Conservation (phyloP, 2,329 filamentous ascomycete genomes). For the Colletotrichum musicola region DNA sequence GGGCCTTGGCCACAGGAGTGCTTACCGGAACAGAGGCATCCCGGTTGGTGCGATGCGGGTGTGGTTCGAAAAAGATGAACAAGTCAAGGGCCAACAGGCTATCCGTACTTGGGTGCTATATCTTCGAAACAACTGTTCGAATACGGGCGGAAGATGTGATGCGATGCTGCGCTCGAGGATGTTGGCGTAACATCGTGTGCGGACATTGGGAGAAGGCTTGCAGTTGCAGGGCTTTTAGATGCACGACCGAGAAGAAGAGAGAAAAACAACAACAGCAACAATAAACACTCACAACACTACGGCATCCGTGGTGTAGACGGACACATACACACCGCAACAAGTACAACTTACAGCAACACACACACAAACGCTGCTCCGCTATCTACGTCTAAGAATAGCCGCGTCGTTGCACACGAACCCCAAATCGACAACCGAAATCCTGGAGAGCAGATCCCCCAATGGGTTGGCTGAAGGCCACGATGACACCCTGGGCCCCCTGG, state of each 20-base stretch:
- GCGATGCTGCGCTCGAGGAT: constrained; percentile 21
- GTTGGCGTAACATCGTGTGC: constrained; percentile 34
- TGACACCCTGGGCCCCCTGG: constrained; percentile 34
- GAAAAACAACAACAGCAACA: neutral
- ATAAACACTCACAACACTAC: neutral
- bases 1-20: constrained; percentile 1
- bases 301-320: neutral
- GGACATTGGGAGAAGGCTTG: neutral
- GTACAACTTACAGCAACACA: neutral
- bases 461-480: constrained; percentile 30
- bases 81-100: constrained; percentile 2
- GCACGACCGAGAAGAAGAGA: neutral
- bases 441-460: constrained; percentile 38
- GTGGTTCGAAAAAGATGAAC: neutral
- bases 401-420: constrained; percentile 31
- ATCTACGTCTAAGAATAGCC: constrained; percentile 35
- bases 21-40: neutral
- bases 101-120: neutral
- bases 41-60: neutral
- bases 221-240: constrained; percentile 9
- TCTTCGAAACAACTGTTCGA: constrained; percentile 19
- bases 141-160: constrained; percentile 10
- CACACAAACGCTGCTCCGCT: constrained; percentile 16
- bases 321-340: neutral
- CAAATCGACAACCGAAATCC: constrained; percentile 38